These are phyloP conservation scores for Fonsecaea monophora DNA, from an alignment of 2,329 filamentous ascomycete genomes.

Conservation along the genomic window DNA sequence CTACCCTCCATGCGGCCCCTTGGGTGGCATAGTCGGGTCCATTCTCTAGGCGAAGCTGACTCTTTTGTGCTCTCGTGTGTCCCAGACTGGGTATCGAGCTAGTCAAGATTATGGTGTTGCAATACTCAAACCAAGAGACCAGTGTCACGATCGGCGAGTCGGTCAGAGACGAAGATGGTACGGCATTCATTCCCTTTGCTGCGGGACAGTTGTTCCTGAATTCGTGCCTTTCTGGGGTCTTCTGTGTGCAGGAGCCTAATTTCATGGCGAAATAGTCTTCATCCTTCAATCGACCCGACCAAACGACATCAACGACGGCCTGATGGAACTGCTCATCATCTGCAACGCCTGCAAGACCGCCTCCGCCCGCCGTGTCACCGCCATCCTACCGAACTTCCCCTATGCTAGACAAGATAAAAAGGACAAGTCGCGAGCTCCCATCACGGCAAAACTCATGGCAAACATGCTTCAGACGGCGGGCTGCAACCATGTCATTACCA, in stretches of 20 bases:
- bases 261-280: conserved; percentile 68
- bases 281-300: conserved; percentile 87
- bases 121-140: conserved; percentile 69
- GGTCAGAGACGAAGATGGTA: conserved; percentile 93
- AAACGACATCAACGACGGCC: conserved; percentile 94
- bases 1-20: not conserved
- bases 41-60: conserved; percentile 1
- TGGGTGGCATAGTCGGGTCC: not conserved
- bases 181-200: conserved; percentile 29
- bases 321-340: conserved; percentile 99
- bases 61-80: not conserved
- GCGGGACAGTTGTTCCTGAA: conserved; percentile 23
- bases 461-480: conserved; percentile 97
- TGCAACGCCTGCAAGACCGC: conserved; percentile 92
- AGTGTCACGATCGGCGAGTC: conserved; percentile 91
- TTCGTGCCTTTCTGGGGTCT: conserved; percentile 11
- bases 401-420: conserved; percentile 98
- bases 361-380: conserved; percentile 88
- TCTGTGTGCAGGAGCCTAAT: not conserved
- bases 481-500: conserved; percentile 91
- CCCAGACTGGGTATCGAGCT: conserved; percentile 69
- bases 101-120: conserved; percentile 71
- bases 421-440: conserved; percentile 93
- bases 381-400: conserved; percentile 93
- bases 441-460: conserved; percentile 92